These are phyloP conservation scores for Scutellaria barbata DNA, from an alignment of 257 asterid genomes.

Conservation along the genomic window DNA sequence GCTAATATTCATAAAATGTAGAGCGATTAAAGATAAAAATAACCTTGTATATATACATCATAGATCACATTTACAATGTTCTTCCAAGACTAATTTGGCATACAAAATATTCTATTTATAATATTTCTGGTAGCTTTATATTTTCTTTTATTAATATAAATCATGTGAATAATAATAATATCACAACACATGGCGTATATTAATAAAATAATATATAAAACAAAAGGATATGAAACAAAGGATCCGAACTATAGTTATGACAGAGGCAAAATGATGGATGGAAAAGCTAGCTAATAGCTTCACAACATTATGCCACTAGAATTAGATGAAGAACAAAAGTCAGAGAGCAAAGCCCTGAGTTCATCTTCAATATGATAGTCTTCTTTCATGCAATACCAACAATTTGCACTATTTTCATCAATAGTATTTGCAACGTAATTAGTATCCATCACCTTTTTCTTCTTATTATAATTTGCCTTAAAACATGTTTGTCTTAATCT, in stretches of 20 bases:
- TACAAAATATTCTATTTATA: no score
- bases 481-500: constrained; percentile 69
- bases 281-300: neutral
- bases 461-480: constrained; percentile 66
- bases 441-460: constrained; percentile 43
- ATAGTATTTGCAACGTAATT: no score
- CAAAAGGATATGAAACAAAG: neutral
- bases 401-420: neutral
- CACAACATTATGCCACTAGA: neutral
- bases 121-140: neutral
- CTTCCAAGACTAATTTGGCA: neutral
- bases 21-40: no score
- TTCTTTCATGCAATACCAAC: neutral
- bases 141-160: constrained; percentile 2
- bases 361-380: constrained; percentile 33
- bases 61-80: neutral
- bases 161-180: no score
- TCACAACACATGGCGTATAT: neutral
- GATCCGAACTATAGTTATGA: no score
- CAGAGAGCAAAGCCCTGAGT: constrained; percentile 39
- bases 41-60: neutral
- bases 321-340: neutral
- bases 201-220: neutral
- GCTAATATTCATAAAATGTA: no score
- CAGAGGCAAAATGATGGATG: neutral